Base-by-base conservation (phyloP, 116 monocot genomes). In the Phalaenopsis hybrid region DNA sequence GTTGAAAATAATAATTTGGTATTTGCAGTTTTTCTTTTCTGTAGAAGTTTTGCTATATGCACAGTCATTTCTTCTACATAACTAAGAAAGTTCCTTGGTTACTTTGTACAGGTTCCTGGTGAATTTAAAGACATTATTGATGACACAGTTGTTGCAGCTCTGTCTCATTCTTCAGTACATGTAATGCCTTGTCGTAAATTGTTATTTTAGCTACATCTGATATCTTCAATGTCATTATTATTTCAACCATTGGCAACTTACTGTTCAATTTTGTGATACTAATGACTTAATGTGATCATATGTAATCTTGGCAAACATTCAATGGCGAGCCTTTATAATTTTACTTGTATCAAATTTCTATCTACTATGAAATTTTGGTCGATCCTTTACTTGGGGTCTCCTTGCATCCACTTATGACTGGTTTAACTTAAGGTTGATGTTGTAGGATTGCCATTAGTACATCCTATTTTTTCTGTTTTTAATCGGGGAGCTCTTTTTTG, bases 121-220 rank as follows among this genome's bases (percentile, higher is more conserved):
- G 99, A 99, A 77, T 95, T 99, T 86, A 95, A 92, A 63, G 92
- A 95, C 82, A 77, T 99, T 37, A 87, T 99, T 84, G 99, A 99
- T 88, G 81, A 91, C 86, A 93, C 95, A 76, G 85, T 99, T 83
- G 95, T 99, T 76, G 92, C 95, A 72, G 92, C 99, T 79, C 85
- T 99, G 77, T 95, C 94, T 50, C 90, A 99, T 90, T 86, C 95
- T 80, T 99, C 99, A 41, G 58, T 80, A 80, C 92, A 99, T 88
- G 99, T 99, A 93, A 78, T 34, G 45, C 72, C 17, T n/a, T 76
- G 52, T 77, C 50, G 4, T 77, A 28, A 50, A 77, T 12, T 46
- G 6, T 77, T 49, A 3, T 50, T 49, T 41, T 41, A 41, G 41
- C 37, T 41, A 41, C 41, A 41, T 41, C 41, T 31, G 4, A 41